These are phyloP conservation scores for Curvularia sp. DNA, from an alignment of 2,329 filamentous ascomycete species.

Conservation along the genomic window DNA sequence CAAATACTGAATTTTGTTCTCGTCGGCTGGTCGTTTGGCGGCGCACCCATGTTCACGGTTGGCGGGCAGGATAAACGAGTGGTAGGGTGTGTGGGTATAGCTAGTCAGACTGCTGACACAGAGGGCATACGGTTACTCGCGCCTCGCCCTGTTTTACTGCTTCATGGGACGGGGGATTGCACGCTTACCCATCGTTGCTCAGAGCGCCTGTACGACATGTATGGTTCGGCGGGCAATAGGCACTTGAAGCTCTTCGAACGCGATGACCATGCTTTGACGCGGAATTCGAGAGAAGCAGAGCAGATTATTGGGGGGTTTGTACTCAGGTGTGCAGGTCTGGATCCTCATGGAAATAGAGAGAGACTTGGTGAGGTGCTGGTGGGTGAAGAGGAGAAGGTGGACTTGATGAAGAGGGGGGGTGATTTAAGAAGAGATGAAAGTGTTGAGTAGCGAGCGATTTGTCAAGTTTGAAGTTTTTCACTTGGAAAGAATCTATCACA, in stretches of 20 bases:
- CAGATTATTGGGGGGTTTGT: constrained; percentile 7
- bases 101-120: constrained; percentile 9
- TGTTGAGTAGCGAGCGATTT: neutral
- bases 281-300: constrained; percentile 7
- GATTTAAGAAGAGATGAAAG: constrained; percentile 4
- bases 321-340: constrained; percentile 3
- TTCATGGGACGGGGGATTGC: constrained; percentile 6
- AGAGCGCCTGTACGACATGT: neutral
- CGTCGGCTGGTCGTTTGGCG: constrained; percentile 11
- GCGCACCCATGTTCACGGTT: constrained; percentile 7
- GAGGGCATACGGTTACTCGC: constrained; percentile 5
- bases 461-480: neutral
- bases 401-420: constrained; percentile 9
- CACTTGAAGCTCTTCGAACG: constrained; percentile 5
- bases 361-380: constrained; percentile 4
- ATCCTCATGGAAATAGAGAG: neutral
- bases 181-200: constrained; percentile 4
- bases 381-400: constrained; percentile 4
- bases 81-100: constrained; percentile 5
- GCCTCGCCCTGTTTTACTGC: neutral
- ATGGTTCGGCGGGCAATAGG: neutral
- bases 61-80: neutral
- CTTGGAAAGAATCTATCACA: neutral
- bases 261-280: constrained; percentile 11
- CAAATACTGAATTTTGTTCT: neutral